Conservation (phyloP, 768 basidiomycete species). For the Hygrophorus russula region DNA sequence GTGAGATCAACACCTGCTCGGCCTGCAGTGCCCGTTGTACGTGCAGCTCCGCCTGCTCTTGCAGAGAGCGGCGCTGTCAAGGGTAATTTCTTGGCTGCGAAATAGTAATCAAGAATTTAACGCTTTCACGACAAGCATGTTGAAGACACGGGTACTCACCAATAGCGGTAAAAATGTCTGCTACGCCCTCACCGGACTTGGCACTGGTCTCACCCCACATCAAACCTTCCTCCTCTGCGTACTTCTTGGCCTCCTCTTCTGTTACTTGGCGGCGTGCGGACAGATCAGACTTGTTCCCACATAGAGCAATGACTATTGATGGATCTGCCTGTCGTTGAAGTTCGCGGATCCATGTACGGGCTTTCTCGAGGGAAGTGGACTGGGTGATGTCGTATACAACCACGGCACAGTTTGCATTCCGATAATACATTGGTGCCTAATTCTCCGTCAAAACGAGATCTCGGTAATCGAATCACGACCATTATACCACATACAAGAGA, state of each 20-base stretch:
- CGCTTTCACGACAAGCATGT: too few species aligned
- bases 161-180: slow-evolving; percentile 78
- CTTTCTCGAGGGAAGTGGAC: slow-evolving; percentile 84
- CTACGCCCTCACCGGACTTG: slow-evolving; percentile 79
- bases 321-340: slow-evolving; percentile 97
- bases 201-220: slow-evolving; percentile 92
- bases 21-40: slow-evolving; percentile 34
- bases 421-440: slow-evolving; percentile 95
- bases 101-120: slow-evolving; percentile 3
- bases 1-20: slow-evolving; percentile 74
- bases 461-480: slow-evolving; percentile 1
- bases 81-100: slow-evolving; percentile 80
- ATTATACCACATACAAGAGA: slow-evolving; percentile 25
- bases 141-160: slow-evolving; percentile 33
- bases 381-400: slow-evolving; percentile 97
- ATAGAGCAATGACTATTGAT: slow-evolving; percentile 90
- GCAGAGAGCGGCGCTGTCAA: slow-evolving; percentile 60
- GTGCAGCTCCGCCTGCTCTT: slow-evolving; percentile 40
- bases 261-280: slow-evolving; percentile 75
- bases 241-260: slow-evolving; percentile 85
- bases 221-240: slow-evolving; percentile 83
- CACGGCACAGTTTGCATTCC: slow-evolving; percentile 88
- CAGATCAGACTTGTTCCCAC: slow-evolving; percentile 92
- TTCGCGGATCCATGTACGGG: slow-evolving; percentile 92
- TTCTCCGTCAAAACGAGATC: slow-evolving; percentile 10